Evolutionary conservation across 1,139 yeast genomes (phyloP), one percentile per base, ranked within the genome.

Genomic region (Taiozyma sp.): DNA sequence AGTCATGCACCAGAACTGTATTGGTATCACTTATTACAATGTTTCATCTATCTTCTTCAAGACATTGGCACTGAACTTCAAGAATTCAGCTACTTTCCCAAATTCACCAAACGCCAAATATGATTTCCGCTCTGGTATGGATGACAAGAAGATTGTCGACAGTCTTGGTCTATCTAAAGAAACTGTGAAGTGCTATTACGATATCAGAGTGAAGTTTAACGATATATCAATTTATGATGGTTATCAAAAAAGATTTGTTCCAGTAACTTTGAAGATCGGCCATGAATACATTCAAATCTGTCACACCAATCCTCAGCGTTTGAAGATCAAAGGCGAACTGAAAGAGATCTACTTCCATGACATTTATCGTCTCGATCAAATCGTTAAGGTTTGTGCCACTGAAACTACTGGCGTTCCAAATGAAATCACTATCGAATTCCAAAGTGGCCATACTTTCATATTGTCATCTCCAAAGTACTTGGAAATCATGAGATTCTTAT

Each of bases 251-350:
- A 65, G 76, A 43, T 75, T 76, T 54, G 68, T 74, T 16, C 84
- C 87, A 0, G 85, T 86, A 1, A 76, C 80, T 1, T 56, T 90
- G 52, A 82, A 81, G 58, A 76, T 90, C 53, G 96, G 96, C 10
- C 77, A 85, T 51, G 83, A 81, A 58, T 86, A 76, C 70, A 65
- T 88, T 44, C 92, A 87, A 60, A 68, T 88, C 4, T 56, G 67
- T 23, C 60, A 70, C 51, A 70, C 75, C 59, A 66, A 74, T 45
- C 75, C 76, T 4, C 68, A 63, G 44, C 64, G 70, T 22, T 48
- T 70, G n/a, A 74, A 71, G 51, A 51, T 74, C 14, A 62, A 64
- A 12, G 70, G 67, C n/a, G 63, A 57, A 14, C 54, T 67, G 61
- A 62, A 63, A 44, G 69, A 74, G 1, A 69, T 79, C 50, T 69